phyloP scores from a whole-genome alignment of 2,329 filamentous ascomycete species.

The Epichloe amarillans region DNA sequence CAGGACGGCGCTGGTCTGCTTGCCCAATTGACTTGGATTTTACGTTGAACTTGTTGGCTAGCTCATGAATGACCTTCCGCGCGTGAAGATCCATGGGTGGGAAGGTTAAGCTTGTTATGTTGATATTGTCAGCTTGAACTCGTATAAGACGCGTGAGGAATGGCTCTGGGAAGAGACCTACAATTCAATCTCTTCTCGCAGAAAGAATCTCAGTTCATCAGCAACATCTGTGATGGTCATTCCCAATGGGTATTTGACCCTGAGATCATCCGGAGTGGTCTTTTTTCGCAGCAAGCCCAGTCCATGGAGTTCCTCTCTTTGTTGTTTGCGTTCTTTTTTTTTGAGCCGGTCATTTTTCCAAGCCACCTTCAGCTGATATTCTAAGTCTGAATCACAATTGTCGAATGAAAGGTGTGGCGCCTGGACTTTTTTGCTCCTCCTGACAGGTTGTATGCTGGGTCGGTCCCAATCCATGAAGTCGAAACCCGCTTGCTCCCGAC shows the following conservation, averaged over 20 bases:
- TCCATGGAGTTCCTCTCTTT: constrained; percentile 54
- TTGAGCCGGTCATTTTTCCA: constrained; percentile 57
- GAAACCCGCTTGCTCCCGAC: constrained; percentile 46
- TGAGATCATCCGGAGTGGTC: constrained; percentile 43
- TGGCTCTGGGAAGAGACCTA: constrained; percentile 24
- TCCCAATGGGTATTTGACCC: constrained; percentile 58
- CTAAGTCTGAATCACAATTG: constrained; percentile 53
- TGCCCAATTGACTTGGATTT: constrained; percentile 74
- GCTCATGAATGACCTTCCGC: constrained; percentile 66
- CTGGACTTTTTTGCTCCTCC: constrained; percentile 50
- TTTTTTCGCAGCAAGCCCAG: constrained; percentile 52
- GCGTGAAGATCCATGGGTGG: constrained; percentile 73
- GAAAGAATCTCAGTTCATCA: constrained; percentile 58
- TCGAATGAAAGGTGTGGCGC: constrained; percentile 36
- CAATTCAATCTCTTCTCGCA: constrained; percentile 50
- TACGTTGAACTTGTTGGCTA: constrained; percentile 62
- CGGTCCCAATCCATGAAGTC: constrained; percentile 77
- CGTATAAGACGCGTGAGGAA: constrained; percentile 1
- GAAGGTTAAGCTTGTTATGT: constrained; percentile 37
- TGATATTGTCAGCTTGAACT: neutral
- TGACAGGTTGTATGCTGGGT: constrained; percentile 45
- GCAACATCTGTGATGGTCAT: constrained; percentile 59
- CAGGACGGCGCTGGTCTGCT: constrained; percentile 59
- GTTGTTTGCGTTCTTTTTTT: constrained; percentile 59
- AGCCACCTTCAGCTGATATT: constrained; percentile 40